phyloP scores from a whole-genome alignment of 2,329 filamentous ascomycete genomes.

The Alternaria angustiovoidea region DNA sequence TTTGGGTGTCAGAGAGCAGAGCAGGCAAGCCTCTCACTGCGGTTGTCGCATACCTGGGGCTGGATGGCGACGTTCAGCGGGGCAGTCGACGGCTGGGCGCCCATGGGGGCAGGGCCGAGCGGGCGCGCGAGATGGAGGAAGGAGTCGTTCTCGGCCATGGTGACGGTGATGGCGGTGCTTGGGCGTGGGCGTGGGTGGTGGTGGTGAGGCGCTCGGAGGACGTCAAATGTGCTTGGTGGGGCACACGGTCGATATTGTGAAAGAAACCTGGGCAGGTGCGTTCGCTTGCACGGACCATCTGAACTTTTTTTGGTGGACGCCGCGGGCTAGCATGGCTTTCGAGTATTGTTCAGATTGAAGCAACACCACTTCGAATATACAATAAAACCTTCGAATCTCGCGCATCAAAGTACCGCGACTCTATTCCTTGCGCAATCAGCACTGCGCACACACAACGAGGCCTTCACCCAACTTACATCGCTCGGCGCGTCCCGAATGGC shows the following conservation, averaged over 20 bases:
- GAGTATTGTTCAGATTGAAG: neutral
- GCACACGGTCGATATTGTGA: constrained; percentile 38
- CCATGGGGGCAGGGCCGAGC: constrained; percentile 80
- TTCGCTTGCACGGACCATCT: constrained; percentile 41
- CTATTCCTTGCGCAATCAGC: neutral
- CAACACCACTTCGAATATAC: neutral
- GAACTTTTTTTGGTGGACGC: constrained; percentile 24
- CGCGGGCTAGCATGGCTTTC: constrained; percentile 1
- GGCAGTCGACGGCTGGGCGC: constrained; percentile 83
- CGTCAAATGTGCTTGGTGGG: constrained; percentile 29
- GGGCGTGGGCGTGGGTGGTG: constrained; percentile 14
- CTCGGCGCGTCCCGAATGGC: constrained; percentile 15
- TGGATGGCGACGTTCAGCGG: constrained; percentile 95
- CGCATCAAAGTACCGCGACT: neutral
- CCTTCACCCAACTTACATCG: neutral
- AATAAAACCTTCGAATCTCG: neutral
- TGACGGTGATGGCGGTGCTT: constrained; percentile 64
- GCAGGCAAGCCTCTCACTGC: constrained; percentile 4
- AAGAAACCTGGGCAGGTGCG: constrained; percentile 45
- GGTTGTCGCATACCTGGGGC: constrained; percentile 75
- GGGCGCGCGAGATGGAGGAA: constrained; percentile 96
- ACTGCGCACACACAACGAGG: neutral
- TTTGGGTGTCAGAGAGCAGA: constrained; percentile 13
- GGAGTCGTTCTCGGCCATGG: constrained; percentile 82
- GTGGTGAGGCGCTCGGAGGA: constrained; percentile 21